Evolutionary conservation across 441 rosid genomes (phyloP).

Genomic region (Pelargonium hybrid): DNA sequence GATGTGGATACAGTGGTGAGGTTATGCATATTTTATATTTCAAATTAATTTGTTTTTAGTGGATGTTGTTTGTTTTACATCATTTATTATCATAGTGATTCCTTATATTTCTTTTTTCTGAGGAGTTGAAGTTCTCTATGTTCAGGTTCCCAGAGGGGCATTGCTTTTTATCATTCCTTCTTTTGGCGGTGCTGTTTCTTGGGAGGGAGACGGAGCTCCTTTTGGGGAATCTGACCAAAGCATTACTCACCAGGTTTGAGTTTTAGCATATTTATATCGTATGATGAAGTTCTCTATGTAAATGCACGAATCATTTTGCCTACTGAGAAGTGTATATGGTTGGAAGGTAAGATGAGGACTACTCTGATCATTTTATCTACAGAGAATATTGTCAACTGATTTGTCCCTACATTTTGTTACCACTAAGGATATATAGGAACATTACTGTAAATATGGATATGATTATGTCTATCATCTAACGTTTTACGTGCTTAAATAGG

Average conservation of each 20-base stretch:
- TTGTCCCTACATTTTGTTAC: too few relatives aligned
- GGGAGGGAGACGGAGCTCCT: conserved; percentile 97
- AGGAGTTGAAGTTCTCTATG: conserved; percentile 6
- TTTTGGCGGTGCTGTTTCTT: conserved; percentile 83
- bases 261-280: neutral
- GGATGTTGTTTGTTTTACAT: neutral
- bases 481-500: conserved; percentile 27
- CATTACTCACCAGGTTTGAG: conserved; percentile 78
- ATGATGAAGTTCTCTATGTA: conserved; percentile 48
- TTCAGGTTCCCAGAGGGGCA: conserved; percentile 82
- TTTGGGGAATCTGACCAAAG: conserved; percentile 61
- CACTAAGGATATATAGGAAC: neutral
- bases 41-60: neutral
- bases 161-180: conserved; percentile 80
- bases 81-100: neutral
- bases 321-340: conserved; percentile 54
- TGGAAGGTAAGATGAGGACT: conserved; percentile 47
- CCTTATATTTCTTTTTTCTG: neutral
- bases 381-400: too few relatives aligned
- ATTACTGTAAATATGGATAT: neutral
- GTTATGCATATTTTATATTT: neutral
- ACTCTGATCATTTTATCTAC: too few relatives aligned
- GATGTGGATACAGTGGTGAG: neutral
- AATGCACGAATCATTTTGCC: conserved; percentile 73
- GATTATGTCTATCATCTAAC: neutral